Percentiles rank a stretch among this genome's conserved stretches.
These are phyloP conservation scores for Lichtheimia ramosa DNA, from an alignment of 371 early-diverging fungal species.

Conservation along the genomic window DNA sequence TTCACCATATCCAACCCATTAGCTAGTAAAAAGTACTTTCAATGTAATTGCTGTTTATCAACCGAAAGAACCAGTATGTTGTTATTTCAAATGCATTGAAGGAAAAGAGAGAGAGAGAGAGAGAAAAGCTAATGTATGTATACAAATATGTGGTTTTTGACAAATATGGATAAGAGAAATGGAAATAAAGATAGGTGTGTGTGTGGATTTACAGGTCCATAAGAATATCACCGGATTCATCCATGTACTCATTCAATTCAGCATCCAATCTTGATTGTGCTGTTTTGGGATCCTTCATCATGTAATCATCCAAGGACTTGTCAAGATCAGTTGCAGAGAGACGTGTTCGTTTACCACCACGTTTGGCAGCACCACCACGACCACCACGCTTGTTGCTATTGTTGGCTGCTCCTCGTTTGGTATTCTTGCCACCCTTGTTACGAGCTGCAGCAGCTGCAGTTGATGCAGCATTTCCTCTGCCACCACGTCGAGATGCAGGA, in stretches of 20 bases:
- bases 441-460: not conserved
- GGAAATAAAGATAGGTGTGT: no score
- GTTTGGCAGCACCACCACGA: constrained; percentile 2
- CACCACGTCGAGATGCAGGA: constrained; percentile 4
- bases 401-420: constrained; percentile 2
- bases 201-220: constrained; percentile 11
- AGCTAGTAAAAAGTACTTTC: no score
- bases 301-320: constrained; percentile 42
- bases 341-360: constrained; percentile 19
- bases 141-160: no score
- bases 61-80: no score
- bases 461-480: not conserved
- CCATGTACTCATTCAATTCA: constrained; percentile 45
- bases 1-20: no score
- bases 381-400: not conserved
- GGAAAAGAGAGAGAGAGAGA: no score
- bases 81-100: no score
- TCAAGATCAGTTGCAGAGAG: constrained; percentile 38
- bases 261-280: constrained; percentile 46
- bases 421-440: constrained; percentile 1
- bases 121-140: no score
- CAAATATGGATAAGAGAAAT: no score
- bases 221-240: constrained; percentile 26
- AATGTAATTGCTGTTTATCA: no score
- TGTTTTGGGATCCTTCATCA: constrained; percentile 54